Evolutionary conservation across 2,329 filamentous ascomycete species (phyloP).

Genomic region (Penicillium freii): DNA sequence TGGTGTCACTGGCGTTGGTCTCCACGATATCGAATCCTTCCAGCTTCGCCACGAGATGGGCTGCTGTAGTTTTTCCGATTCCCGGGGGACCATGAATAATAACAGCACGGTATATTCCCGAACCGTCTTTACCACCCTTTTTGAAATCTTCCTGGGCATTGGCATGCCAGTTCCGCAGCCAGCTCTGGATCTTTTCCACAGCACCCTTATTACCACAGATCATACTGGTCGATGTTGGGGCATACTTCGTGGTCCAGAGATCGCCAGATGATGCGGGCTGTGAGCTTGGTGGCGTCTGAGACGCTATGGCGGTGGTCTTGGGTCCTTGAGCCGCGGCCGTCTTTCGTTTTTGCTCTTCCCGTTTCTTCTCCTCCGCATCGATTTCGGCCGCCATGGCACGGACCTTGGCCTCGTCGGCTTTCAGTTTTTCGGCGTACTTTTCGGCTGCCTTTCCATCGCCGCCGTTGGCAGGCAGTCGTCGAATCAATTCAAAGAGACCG

Average conservation of each 20-base stretch:
- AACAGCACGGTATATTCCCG: conserved; percentile 79
- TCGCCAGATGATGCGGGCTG: conserved; percentile 51
- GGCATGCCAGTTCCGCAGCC: conserved; percentile 80
- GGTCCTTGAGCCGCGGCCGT: conserved; percentile 44
- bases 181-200: conserved; percentile 85
- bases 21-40: conserved; percentile 93
- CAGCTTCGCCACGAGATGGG: conserved; percentile 87
- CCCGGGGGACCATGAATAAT: conserved; percentile 94
- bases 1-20: conserved; percentile 90
- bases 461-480: conserved; percentile 76
- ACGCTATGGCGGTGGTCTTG: conserved; percentile 35
- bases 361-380: conserved; percentile 73
- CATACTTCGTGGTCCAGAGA: conserved; percentile 94
- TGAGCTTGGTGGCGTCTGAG: conserved; percentile 48
- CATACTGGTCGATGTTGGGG: conserved; percentile 76
- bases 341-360: conserved; percentile 39
- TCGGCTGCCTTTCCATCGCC: conserved; percentile 85
- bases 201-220: conserved; percentile 92
- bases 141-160: conserved; percentile 78
- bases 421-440: conserved; percentile 79
- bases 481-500: conserved; percentile 83
- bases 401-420: conserved; percentile 79
- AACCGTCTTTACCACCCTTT: conserved; percentile 77
- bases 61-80: conserved; percentile 96
- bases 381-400: conserved; percentile 78